Percentiles rank a stretch among this genome's conserved stretches.
Evolutionary conservation across 1,284 basidiomycete genomes (phyloP).

Genomic region (Ustilago xerochloae): DNA sequence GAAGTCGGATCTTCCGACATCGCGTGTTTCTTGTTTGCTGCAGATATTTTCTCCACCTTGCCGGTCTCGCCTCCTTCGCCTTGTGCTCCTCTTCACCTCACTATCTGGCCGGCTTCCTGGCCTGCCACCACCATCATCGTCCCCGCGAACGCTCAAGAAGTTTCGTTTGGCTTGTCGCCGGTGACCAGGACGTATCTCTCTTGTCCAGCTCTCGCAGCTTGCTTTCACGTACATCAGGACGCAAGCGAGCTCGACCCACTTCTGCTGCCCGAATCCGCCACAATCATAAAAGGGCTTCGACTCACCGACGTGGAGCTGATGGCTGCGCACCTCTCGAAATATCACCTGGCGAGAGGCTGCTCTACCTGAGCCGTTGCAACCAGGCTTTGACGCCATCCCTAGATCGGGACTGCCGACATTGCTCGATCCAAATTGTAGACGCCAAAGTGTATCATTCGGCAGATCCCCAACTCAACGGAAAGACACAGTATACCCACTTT

Average conservation of each 20-base stretch:
- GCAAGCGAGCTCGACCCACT: neutral
- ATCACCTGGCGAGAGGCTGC: neutral
- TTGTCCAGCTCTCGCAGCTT: neutral
- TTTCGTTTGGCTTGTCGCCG: no score
- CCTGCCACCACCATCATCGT: neutral
- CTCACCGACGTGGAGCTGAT: no score
- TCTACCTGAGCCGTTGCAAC: neutral
- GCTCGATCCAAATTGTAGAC: neutral
- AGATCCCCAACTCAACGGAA: neutral
- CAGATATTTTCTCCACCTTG: neutral
- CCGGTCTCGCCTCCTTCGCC: neutral
- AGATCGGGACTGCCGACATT: neutral
- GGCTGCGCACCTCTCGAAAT: neutral
- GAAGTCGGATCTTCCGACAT: slow-evolving; percentile 2
- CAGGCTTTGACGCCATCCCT: neutral
- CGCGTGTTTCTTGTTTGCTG: neutral
- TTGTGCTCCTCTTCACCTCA: neutral
- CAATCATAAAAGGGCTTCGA: no score
- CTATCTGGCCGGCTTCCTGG: neutral
- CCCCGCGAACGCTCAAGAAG: neutral
- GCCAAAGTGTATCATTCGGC: neutral
- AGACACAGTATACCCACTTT: neutral
- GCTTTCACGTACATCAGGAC: neutral
- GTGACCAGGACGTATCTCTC: neutral
- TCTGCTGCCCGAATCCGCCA: no score